Conservation (phyloP, 2,329 filamentous ascomycete species). For the Pyricularia grisea region DNA sequence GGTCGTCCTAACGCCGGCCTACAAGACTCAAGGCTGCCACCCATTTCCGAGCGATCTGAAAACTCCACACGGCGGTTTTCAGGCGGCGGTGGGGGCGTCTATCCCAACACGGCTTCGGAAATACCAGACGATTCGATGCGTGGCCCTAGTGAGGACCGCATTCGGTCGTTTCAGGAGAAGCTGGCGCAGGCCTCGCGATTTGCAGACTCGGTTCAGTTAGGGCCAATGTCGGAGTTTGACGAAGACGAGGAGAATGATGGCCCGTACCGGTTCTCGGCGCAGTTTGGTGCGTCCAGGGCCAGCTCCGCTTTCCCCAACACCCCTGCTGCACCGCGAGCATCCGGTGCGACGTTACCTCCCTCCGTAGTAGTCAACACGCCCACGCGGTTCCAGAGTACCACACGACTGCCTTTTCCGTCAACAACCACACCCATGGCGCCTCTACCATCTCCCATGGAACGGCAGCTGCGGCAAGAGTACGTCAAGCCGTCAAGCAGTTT, state of each 20-base stretch:
- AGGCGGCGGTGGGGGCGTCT: neutral
- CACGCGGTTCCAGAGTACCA: slow-evolving; percentile 4
- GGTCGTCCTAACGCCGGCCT: neutral
- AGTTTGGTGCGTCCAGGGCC: neutral
- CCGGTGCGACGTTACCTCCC: neutral
- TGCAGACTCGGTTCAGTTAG: slow-evolving; percentile 14
- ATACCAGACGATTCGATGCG: neutral
- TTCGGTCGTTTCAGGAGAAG: slow-evolving; percentile 8
- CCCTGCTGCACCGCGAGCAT: neutral
- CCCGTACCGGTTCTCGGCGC: neutral
- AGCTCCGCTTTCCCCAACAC: slow-evolving; percentile 1
- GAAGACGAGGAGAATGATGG: slow-evolving; percentile 9
- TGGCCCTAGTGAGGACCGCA: slow-evolving; percentile 1
- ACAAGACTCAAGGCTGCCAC: neutral
- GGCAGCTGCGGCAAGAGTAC: slow-evolving; percentile 13
- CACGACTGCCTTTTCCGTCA: slow-evolving; percentile 1
- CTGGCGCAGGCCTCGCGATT: slow-evolving; percentile 12
- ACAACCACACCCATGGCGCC: slow-evolving; percentile 14
- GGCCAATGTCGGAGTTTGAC: slow-evolving; percentile 15
- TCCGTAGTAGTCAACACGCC: slow-evolving; percentile 5
- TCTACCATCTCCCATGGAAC: slow-evolving; percentile 13
- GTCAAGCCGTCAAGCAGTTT: neutral
- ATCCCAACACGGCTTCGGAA: neutral
- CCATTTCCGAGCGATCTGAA: slow-evolving; percentile 5
- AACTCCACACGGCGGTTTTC: neutral